Conservation (phyloP, 441 rosid species). For the Erodium trifolium region DNA sequence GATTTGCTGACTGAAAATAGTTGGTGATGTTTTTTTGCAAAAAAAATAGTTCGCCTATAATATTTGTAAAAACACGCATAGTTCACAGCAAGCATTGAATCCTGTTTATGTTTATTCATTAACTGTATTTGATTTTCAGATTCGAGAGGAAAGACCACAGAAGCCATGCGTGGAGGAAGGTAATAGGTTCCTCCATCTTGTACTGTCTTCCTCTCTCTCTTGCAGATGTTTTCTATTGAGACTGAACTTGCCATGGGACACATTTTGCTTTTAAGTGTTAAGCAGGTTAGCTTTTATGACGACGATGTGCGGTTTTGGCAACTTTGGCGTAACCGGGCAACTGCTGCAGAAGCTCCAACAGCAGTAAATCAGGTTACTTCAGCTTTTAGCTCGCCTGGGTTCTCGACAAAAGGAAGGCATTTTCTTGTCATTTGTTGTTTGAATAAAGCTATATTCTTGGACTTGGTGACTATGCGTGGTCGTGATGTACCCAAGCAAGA, state of each 20-base stretch:
- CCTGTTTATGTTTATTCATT: not conserved
- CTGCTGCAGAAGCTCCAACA: constrained; percentile 90
- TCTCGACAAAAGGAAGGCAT: constrained; percentile 91
- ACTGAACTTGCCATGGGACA: constrained; percentile 9
- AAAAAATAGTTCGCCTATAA: too few relatives aligned
- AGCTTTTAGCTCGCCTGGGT: constrained; percentile 70
- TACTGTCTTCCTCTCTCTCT: constrained; percentile 2
- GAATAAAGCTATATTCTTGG: constrained; percentile 92
- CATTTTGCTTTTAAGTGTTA: constrained; percentile 49
- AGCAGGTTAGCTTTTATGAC: constrained; percentile 90
- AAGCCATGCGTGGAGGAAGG: constrained; percentile 98
- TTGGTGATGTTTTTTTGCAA: too few relatives aligned
- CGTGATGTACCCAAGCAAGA: constrained; percentile 96
- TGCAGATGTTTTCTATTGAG: not conserved
- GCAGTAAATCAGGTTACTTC: constrained; percentile 78
- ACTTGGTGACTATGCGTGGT: constrained; percentile 94
- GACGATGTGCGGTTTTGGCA: constrained; percentile 96
- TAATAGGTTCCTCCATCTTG: constrained; percentile 20
- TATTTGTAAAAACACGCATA: too few relatives aligned
- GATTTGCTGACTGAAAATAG: too few relatives aligned
- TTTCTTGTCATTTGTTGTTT: constrained; percentile 94
- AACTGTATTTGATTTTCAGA: constrained; percentile 28
- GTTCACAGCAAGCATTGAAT: not conserved
- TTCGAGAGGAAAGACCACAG: constrained; percentile 73
- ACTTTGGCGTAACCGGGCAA: constrained; percentile 82